phyloP scores from a whole-genome alignment of 2,329 filamentous ascomycete genomes.

The Alternaria panax region DNA sequence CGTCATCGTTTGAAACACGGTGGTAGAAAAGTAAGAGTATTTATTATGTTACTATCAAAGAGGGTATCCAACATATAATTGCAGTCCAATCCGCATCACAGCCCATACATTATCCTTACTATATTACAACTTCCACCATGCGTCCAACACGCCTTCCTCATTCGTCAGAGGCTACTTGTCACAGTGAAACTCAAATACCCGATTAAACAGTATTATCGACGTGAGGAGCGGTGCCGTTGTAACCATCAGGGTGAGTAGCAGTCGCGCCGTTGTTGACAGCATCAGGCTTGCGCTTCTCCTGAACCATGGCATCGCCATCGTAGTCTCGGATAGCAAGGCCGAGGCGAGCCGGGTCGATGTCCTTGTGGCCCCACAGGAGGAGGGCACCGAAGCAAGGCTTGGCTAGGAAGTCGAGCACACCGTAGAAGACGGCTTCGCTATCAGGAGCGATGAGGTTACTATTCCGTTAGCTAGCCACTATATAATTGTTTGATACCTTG shows the following conservation, averaged over 20 bases:
- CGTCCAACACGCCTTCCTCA: not conserved
- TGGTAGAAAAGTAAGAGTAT: not conserved
- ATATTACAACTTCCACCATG: not conserved
- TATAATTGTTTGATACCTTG: too few species aligned
- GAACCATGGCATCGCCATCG: constrained; percentile 45
- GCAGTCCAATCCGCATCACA: not conserved
- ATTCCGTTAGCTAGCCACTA: constrained; percentile 31
- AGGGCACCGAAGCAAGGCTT: constrained; percentile 70
- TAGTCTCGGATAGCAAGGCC: constrained; percentile 62
- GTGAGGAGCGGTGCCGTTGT: not conserved
- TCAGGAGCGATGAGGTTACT: constrained; percentile 72
- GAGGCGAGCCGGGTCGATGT: constrained; percentile 65
- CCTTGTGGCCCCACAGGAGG: constrained; percentile 68
- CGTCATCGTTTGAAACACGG: not conserved
- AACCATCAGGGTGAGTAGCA: not conserved
- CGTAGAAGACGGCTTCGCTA: constrained; percentile 73
- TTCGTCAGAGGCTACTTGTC: not conserved
- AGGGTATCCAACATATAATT: not conserved
- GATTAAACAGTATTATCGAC: constrained; percentile 4
- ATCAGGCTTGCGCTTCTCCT: constrained; percentile 29
- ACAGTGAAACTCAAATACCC: not conserved
- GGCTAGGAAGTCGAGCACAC: constrained; percentile 69
- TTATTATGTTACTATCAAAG: not conserved
- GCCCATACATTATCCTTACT: not conserved
- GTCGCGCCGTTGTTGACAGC: constrained; percentile 1